These are phyloP conservation scores for Dendrocalamus sinicus DNA, from an alignment of 176 grass and related monocot species.

Conservation along the genomic window DNA sequence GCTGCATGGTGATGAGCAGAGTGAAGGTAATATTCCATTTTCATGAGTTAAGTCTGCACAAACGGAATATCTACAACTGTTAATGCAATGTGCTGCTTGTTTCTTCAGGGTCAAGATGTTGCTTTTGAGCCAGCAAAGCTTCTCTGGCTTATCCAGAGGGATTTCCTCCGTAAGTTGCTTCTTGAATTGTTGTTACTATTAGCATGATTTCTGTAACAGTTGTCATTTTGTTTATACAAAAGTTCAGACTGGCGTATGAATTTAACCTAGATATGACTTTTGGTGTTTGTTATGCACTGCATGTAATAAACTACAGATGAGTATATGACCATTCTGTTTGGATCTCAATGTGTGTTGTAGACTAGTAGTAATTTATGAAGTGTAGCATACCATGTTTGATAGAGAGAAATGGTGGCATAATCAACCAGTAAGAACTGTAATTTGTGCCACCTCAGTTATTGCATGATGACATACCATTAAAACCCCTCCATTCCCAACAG, in stretches of 20 bases:
- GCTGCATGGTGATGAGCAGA: conserved; percentile 52
- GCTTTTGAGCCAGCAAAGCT: conserved; percentile 98
- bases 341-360: neutral
- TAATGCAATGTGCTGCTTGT: conserved; percentile 20
- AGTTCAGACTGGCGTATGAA: neutral
- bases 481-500: neutral
- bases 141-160: conserved; percentile 98
- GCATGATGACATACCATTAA: neutral
- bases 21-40: conserved; percentile 78
- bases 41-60: neutral
- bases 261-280: neutral
- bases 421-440: neutral
- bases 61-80: neutral
- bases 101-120: conserved; percentile 86
- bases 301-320: neutral
- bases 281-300: neutral
- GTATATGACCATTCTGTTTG: neutral
- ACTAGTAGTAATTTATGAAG: neutral
- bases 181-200: conserved; percentile 12
- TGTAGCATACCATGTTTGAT: neutral
- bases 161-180: conserved; percentile 92
- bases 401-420: conserved; percentile 9
- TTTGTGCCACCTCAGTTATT: conserved; percentile 22
- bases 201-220: neutral
- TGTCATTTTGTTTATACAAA: conserved; percentile 34